Percentiles rank a stretch among this genome's conserved stretches.
phyloP scores from a whole-genome alignment of 31 red algal species.

The Porphyra umbilicalis region DNA sequence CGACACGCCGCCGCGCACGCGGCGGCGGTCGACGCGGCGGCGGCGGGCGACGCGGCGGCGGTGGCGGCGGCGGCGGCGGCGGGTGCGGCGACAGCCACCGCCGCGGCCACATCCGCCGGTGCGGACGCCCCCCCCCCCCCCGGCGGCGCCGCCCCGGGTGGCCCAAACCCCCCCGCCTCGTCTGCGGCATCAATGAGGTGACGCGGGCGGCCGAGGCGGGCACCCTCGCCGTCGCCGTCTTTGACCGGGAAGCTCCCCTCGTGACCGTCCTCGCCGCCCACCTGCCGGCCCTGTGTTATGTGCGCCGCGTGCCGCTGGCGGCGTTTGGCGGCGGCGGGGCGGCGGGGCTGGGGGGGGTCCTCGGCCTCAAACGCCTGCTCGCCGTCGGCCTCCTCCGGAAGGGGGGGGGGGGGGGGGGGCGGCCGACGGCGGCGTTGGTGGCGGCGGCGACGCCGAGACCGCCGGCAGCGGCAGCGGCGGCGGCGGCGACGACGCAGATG shows the following conservation, averaged over 20 bases:
- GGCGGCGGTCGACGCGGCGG: too few species aligned
- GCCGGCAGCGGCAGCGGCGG: too few species aligned
- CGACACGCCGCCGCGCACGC: too few species aligned
- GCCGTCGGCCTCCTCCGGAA: not conserved
- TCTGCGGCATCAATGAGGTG: constrained; percentile 56
- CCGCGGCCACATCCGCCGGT: not conserved
- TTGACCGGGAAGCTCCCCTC: constrained; percentile 17
- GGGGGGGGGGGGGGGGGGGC: not conserved
- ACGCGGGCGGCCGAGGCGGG: constrained; percentile 40
- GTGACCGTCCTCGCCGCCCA: constrained; percentile 28
- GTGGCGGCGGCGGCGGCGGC: not conserved
- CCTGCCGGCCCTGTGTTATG: constrained; percentile 49
- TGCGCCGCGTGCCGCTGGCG: constrained; percentile 23
- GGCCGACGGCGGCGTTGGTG: too few species aligned
- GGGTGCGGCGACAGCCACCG: not conserved
- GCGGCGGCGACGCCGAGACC: too few species aligned
- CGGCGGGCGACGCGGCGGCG: not conserved
- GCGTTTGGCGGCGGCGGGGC: constrained; percentile 29
- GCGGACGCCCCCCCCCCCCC: not conserved
- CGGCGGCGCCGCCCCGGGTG: not conserved
- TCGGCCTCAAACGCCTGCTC: not conserved
- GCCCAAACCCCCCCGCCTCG: constrained; percentile 16
- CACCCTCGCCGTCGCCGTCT: constrained; percentile 18
- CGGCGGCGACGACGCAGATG: not conserved
- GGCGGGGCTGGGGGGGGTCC: not conserved